Conservation (phyloP, 2,329 filamentous ascomycete genomes). For the Periconia sp. region DNA sequence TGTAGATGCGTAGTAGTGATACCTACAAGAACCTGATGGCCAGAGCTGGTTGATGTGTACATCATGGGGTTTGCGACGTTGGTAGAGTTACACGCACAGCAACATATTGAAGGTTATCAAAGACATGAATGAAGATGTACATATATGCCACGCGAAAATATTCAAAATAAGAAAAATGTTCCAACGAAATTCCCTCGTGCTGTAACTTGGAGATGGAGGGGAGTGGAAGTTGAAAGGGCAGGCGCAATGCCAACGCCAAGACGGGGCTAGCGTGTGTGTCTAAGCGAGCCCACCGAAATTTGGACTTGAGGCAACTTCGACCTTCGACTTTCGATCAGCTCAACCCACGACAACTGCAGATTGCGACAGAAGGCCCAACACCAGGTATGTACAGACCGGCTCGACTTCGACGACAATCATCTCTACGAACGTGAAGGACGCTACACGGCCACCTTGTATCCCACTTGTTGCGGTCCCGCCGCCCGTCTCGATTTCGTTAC, state of each 20-base stretch:
- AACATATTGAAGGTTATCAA: too few relatives aligned
- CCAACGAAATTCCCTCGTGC: too few relatives aligned
- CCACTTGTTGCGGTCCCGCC: background rate
- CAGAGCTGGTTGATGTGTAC: too few relatives aligned
- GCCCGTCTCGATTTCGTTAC: background rate
- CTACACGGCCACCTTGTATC: background rate
- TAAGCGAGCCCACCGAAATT: slow-evolving; percentile 3
- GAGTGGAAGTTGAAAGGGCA: background rate
- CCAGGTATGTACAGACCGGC: slow-evolving; percentile 29
- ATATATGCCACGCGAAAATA: too few relatives aligned
- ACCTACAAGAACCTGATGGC: too few relatives aligned
- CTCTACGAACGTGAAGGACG: background rate
- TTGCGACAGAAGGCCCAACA: slow-evolving; percentile 40
- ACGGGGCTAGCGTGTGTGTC: background rate
- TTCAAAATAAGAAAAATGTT: too few relatives aligned
- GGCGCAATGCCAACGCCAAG: background rate
- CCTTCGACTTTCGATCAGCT: slow-evolving; percentile 25
- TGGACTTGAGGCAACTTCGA: slow-evolving; percentile 6
- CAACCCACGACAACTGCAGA: slow-evolving; percentile 36
- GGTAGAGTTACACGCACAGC: too few relatives aligned
- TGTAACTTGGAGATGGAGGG: background rate
- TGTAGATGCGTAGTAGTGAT: too few relatives aligned
- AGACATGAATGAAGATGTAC: too few relatives aligned
- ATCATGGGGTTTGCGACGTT: too few relatives aligned
- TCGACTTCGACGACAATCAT: background rate